These are phyloP conservation scores for Polymyxa betae DNA, from an alignment of 208 protist species.

Conservation along the genomic window DNA sequence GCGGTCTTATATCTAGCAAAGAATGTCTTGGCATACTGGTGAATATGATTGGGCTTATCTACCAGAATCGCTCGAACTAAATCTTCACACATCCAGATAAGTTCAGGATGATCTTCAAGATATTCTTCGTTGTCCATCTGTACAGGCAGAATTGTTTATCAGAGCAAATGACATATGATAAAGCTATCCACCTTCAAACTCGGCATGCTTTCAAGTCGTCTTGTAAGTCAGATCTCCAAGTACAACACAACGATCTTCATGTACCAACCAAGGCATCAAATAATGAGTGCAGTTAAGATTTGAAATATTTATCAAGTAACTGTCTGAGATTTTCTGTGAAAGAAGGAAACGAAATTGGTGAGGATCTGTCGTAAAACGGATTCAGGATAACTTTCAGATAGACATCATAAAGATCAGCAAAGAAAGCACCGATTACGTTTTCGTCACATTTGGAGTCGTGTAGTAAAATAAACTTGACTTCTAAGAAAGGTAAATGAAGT, in stretches of 20 bases:
- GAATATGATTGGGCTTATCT: not conserved
- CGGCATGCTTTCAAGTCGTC: not conserved
- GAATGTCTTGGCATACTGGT: not conserved
- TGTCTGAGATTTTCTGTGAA: not conserved
- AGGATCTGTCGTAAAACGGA: slow-evolving; percentile 27
- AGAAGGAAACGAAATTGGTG: not conserved
- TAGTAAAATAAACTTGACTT: slow-evolving; percentile 53
- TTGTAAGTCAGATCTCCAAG: not conserved
- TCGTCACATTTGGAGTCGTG: slow-evolving; percentile 29
- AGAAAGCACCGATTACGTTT: not conserved
- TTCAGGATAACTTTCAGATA: slow-evolving; percentile 53
- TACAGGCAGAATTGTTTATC: not conserved
- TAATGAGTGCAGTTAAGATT: not conserved
- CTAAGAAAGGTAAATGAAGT: slow-evolving; percentile 5
- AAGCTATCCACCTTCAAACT: not conserved
- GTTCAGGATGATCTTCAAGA: not conserved
- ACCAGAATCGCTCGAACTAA: not conserved
- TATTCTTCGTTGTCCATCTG: not conserved
- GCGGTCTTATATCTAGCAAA: not conserved
- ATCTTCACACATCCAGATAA: not conserved
- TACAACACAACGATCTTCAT: not conserved
- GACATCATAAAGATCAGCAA: slow-evolving; percentile 36
- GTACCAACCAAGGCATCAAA: not conserved
- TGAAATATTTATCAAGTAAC: not conserved
- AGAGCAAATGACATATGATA: not conserved